Evolutionary conservation across 2,329 filamentous ascomycete species (phyloP), one percentile per base, ranked within the genome.

Genomic region (Trichoderma semiorbis): DNA sequence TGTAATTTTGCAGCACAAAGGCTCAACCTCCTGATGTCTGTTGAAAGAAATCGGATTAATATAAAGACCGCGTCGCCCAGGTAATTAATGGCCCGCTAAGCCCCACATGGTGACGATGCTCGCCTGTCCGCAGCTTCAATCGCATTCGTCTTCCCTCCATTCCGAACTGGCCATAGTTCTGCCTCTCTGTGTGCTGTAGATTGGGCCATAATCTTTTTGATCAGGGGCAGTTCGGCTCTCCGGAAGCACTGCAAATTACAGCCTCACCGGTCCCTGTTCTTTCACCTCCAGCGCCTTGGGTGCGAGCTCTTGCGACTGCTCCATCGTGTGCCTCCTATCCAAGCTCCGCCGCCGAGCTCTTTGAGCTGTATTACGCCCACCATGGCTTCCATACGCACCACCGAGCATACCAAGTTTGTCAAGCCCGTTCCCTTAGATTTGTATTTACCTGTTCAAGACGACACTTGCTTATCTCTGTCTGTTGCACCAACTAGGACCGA

Each of bases 401-500:
- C 78, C 67, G 79, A 82, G 68, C 80, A 82, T 73, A 80, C 80
- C 63, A 81, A 81, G 80, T 82, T 55, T 30, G 79, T 78, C 8
- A 57, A 69, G 11, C 26, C 16, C n/a, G 5, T 26, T 14, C 32
- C 7, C 18, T 50, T 26, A 32, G 18, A n/a, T 7, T 5, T 26
- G 39, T 14, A 5, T 5, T 18, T 7, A 7, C 5, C 7, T n/a
- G n/a, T 1, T n/a, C 10, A 7, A 39, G 50, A 30, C 36, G 36
- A 58, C n/a, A 32, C 62, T 10, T 36, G 53, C 69, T 74, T 36
- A 70, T 43, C 28, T 30, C 16, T 39, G 14, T 43, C 10, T n/a
- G 43, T 53, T 34, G 28, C 53, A 50, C 28, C 66, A 53, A 64
- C 34, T 66, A 92, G 90, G 79, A 90, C 89, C 78, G 90, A 92